Base-by-base conservation (phyloP, 2,329 filamentous ascomycete species). In the Fusarium agapanthi region DNA sequence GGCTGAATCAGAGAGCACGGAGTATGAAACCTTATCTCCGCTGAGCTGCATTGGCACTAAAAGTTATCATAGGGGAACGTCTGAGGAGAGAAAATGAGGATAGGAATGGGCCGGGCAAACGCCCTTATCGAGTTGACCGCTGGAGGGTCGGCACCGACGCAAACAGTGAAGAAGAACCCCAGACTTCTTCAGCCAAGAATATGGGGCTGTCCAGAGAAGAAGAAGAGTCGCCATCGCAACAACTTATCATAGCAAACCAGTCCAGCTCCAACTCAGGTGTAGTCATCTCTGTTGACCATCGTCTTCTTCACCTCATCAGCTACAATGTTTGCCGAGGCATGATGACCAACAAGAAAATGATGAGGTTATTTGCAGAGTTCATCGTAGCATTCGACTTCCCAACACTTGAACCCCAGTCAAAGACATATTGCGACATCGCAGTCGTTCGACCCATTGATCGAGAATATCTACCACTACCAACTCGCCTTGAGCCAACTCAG, bases 1-100 rank as follows among this genome's bases (percentile, higher is more conserved):
- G 72, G 10, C 16, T 62, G 15, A 73, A 73, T 18, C 72, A 75
- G 26, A 64, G 72, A 61, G 69, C 63, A 7, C 64, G 61, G n/a
- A 66, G 73, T 75, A 65, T 61, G 56, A 15, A 22, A 6, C 15
- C 7, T 20, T 53, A 22, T 30, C 20, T 37, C 45, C 28, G 41
- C 3, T 7, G 40, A 22, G 16, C 22, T 26, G 7, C n/a, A 26
- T 12, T 14, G 26, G 20, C 15, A 64, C 53, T 65, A 12, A 67
- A 2, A 0, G 5, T 3, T 20, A 20, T 6, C 7, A 5, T 14
- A 65, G 50, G 63, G 15, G 35, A 66, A 3, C 72, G 69, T 7
- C 30, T 72, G 0, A 65, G 40, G 11, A 55, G 14, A 13, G 48
- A 65, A 15, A 37, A 55, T 2, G 48, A 50, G 1, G 56, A 41